Evolutionary conservation across 495 filamentous ascomycete species (phyloP).

Genomic region (Talaromyces adpressus): DNA sequence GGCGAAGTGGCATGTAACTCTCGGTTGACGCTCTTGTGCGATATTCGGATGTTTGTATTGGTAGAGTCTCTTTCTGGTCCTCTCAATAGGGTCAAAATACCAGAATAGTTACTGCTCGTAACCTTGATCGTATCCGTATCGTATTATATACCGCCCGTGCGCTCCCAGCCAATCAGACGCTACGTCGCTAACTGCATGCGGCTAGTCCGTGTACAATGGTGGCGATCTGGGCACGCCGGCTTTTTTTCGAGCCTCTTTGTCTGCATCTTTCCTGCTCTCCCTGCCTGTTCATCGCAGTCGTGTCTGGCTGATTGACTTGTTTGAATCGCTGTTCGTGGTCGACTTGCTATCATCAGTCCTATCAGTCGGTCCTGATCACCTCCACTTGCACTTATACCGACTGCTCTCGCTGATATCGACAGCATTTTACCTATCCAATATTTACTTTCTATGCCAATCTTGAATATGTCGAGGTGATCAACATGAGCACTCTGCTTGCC

Average conservation of each 20-base stretch:
- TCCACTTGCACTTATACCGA: too few species aligned
- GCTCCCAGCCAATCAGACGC: not conserved
- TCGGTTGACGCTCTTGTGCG: too few species aligned
- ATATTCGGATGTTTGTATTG: too few species aligned
- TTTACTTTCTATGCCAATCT: not conserved
- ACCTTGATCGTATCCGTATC: too few species aligned
- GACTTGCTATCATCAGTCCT: not conserved
- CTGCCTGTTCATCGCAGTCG: not conserved
- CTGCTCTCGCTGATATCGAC: not conserved
- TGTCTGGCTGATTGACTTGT: too few species aligned
- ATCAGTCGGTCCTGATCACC: not conserved
- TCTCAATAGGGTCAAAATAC: too few species aligned
- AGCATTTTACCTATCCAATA: too few species aligned
- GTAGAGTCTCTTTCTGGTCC: too few species aligned
- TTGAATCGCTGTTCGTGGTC: too few species aligned
- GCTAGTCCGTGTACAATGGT: not conserved
- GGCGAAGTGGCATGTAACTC: too few species aligned
- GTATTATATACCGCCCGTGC: not conserved
- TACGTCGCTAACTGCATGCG: not conserved
- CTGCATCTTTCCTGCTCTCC: not conserved
- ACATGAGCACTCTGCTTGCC: constrained; percentile 41
- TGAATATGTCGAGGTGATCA: not conserved
- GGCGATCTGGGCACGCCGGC: not conserved
- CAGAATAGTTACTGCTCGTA: too few species aligned
- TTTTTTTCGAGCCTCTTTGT: constrained; percentile 4